These are phyloP conservation scores for Kodamaea suecica DNA, from an alignment of 1,139 yeast genomes.

Conservation along the genomic window DNA sequence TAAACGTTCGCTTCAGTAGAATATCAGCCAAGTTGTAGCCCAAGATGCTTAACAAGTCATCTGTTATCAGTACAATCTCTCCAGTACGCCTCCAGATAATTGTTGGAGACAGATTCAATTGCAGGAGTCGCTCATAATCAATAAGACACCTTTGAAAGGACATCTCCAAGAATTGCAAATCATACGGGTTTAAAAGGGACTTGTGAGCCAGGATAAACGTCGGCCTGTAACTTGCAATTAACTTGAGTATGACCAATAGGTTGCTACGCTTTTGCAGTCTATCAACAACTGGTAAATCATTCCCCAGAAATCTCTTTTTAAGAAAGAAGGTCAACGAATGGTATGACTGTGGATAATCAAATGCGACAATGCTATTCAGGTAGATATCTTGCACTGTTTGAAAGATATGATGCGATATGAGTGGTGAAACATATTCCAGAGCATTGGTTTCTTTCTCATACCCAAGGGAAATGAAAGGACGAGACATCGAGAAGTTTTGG, in stretches of 20 bases:
- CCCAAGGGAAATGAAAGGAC: constrained; percentile 47
- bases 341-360: constrained; percentile 67
- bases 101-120: constrained; percentile 62
- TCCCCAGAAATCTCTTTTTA: constrained; percentile 50
- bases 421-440: constrained; percentile 54
- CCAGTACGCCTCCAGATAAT: constrained; percentile 79
- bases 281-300: constrained; percentile 28
- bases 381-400: constrained; percentile 66
- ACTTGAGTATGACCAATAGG: constrained; percentile 55
- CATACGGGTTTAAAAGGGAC: constrained; percentile 59
- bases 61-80: constrained; percentile 68
- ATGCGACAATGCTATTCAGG: constrained; percentile 51
- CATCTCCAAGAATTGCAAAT: constrained; percentile 62
- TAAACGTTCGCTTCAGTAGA: constrained; percentile 51
- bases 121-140: constrained; percentile 61
- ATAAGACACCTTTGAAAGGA: constrained; percentile 65
- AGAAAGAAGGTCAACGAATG: constrained; percentile 58
- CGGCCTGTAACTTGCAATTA: constrained; percentile 70
- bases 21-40: constrained; percentile 50
- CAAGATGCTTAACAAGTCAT: constrained; percentile 63
- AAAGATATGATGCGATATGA: constrained; percentile 56
- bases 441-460: constrained; percentile 13
- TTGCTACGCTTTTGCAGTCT: constrained; percentile 39
- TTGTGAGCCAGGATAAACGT: constrained; percentile 73
- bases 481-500: constrained; percentile 1